Percentiles rank a stretch among this genome's conserved stretches.
These are phyloP conservation scores for Wilhelminamyces savonicus DNA, from an alignment of 805 yeast genomes.

Conservation along the genomic window DNA sequence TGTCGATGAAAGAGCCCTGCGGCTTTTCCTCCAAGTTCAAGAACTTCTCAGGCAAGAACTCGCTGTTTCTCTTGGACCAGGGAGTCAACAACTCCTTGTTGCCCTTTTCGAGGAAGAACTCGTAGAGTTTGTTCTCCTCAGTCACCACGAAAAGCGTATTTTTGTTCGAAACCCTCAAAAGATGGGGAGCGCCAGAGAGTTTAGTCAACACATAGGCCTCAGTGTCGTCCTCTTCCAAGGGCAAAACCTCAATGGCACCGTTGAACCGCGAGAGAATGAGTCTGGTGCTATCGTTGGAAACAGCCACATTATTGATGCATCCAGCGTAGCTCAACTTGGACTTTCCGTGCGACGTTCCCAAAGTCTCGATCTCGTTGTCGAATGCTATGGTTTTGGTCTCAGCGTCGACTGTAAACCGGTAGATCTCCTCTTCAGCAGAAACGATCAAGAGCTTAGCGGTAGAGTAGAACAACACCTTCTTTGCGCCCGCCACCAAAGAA, in stretches of 20 bases:
- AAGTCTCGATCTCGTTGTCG: conserved; percentile 37
- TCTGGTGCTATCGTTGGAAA: conserved; percentile 37
- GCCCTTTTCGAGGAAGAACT: conserved; percentile 40
- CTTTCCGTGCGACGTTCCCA: conserved; percentile 5
- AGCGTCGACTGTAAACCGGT: conserved; percentile 29
- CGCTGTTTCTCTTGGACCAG: conserved; percentile 80
- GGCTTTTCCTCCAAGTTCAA: conserved; percentile 55
- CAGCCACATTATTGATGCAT: conserved; percentile 47
- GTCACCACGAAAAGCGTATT: conserved; percentile 58
- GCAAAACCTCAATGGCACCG: conserved; percentile 56
- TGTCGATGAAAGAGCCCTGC: conserved; percentile 59
- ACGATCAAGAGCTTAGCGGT: conserved; percentile 43
- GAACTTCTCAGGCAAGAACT: conserved; percentile 64
- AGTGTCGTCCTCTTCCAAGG: conserved; percentile 17
- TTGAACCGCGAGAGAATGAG: conserved; percentile 57
- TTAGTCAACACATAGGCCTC: conserved; percentile 45
- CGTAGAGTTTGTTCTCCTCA: conserved; percentile 69
- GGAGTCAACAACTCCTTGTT: conserved; percentile 42
- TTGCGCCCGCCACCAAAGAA: conserved; percentile 50
- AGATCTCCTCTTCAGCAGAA: conserved; percentile 58
- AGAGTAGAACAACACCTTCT: conserved; percentile 40
- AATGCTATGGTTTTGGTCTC: conserved; percentile 25
- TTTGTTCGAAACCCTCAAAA: conserved; percentile 47
- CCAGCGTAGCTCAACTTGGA: conserved; percentile 40
- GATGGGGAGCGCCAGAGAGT: conserved; percentile 54